phyloP scores from a whole-genome alignment of 1,139 yeast genomes.

The Tardiomyces blankii region DNA sequence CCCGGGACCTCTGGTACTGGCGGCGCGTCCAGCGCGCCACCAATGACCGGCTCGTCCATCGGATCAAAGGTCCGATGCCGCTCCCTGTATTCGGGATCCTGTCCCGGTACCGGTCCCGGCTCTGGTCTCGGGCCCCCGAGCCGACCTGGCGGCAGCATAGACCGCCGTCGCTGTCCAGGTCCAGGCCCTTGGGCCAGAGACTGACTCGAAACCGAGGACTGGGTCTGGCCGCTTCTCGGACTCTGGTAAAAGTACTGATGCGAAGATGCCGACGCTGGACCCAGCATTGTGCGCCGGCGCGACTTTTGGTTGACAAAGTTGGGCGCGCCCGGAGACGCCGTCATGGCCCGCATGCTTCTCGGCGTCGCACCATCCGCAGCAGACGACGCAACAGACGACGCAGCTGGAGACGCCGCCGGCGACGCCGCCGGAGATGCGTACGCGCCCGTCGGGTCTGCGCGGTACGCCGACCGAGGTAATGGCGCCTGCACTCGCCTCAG shows the following conservation, averaged over 20 bases:
- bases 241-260: too few relatives aligned
- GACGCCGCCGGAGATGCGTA: too few relatives aligned
- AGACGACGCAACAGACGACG: constrained; percentile 5
- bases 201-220: too few relatives aligned
- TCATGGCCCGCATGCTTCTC: not conserved
- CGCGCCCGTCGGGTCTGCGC: not conserved
- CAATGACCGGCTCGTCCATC: constrained; percentile 2
- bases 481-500: not conserved
- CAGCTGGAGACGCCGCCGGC: not conserved
- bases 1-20: constrained; percentile 18
- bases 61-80: not conserved
- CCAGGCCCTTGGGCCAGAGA: too few relatives aligned
- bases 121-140: too few relatives aligned
- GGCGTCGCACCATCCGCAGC: constrained; percentile 2
- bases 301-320: constrained; percentile 11
- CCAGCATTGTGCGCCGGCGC: constrained; percentile 6
- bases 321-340: constrained; percentile 1
- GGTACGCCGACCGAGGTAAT: constrained; percentile 3
- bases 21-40: constrained; percentile 8
- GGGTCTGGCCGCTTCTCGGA: too few relatives aligned
- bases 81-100: too few relatives aligned
- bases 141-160: too few relatives aligned
- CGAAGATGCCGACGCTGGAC: too few relatives aligned
- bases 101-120: too few relatives aligned
- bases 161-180: too few relatives aligned